Conservation (phyloP, 2,329 filamentous ascomycete genomes). For the Xylaria sp. region DNA sequence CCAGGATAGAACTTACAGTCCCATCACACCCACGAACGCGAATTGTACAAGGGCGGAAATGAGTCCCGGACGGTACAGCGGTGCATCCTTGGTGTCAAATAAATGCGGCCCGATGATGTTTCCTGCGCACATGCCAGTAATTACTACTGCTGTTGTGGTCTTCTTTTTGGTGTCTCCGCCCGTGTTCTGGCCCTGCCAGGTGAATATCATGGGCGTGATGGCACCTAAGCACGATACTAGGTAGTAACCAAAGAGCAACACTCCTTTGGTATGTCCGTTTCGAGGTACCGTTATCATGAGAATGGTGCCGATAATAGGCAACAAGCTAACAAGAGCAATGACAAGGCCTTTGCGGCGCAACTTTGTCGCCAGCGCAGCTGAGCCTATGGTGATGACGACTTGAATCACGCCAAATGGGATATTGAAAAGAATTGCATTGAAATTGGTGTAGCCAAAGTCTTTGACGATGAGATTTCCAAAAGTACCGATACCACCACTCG, state of each 20-base stretch:
- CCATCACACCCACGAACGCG: conserved; percentile 62
- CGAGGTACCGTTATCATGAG: conserved; percentile 60
- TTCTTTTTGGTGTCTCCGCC: conserved; percentile 75
- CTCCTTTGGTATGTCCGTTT: conserved; percentile 55
- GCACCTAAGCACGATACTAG: conserved; percentile 54
- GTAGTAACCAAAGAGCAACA: conserved; percentile 62
- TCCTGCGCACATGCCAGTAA: conserved; percentile 69
- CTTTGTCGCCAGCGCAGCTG: conserved; percentile 56
- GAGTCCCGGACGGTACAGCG: conserved; percentile 66
- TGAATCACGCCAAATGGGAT: conserved; percentile 54
- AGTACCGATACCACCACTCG: conserved; percentile 51
- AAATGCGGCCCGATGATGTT: conserved; percentile 73
- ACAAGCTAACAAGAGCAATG: conserved; percentile 51
- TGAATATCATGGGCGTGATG: conserved; percentile 65
- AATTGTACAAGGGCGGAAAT: conserved; percentile 69
- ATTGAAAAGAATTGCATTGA: conserved; percentile 54
- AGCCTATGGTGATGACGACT: conserved; percentile 46
- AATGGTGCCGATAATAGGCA: conserved; percentile 55
- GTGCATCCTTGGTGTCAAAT: conserved; percentile 68
- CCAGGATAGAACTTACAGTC: conserved; percentile 39
- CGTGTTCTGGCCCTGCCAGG: conserved; percentile 67
- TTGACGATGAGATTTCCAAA: conserved; percentile 55
- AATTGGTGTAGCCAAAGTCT: conserved; percentile 53
- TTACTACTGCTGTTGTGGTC: conserved; percentile 68
- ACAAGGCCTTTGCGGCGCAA: conserved; percentile 57